These are phyloP conservation scores for Mucor circinelloides DNA, from an alignment of 371 early-diverging fungal genomes.

Conservation along the genomic window DNA sequence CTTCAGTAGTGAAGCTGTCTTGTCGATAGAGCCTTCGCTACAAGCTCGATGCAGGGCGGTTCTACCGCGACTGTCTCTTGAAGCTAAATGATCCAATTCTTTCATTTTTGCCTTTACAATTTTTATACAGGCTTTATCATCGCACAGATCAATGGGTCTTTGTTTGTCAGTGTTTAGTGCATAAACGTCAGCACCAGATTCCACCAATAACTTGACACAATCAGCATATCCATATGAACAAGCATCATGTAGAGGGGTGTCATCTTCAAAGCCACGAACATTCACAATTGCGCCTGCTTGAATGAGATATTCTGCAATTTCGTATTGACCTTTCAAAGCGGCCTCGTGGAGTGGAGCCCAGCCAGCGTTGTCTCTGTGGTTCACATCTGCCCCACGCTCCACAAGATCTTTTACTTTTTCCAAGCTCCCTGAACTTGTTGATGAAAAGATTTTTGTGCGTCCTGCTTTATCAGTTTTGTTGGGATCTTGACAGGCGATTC, in stretches of 20 bases:
- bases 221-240: constrained; percentile 66
- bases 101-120: constrained; percentile 36
- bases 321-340: constrained; percentile 59
- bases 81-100: constrained; percentile 35
- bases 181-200: constrained; percentile 57
- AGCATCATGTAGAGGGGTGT: constrained; percentile 86
- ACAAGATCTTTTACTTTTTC: constrained; percentile 47
- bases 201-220: constrained; percentile 56
- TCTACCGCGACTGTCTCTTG: constrained; percentile 31
- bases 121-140: constrained; percentile 31
- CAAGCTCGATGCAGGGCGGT: constrained; percentile 45
- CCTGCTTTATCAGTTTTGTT: constrained; percentile 58
- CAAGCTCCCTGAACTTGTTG: constrained; percentile 45
- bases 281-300: constrained; percentile 56
- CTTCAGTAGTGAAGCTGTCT: constrained; percentile 27
- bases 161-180: constrained; percentile 56
- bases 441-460: constrained; percentile 53
- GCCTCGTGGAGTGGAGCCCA: constrained; percentile 69
- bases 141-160: constrained; percentile 55
- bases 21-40: constrained; percentile 27
- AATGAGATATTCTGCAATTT: constrained; percentile 59
- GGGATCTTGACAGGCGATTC: constrained; percentile 37
- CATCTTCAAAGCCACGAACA: constrained; percentile 59
- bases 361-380: constrained; percentile 62
- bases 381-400: constrained; percentile 51